Evolutionary conservation across 2,329 filamentous ascomycete species (phyloP), one percentile per base, ranked within the genome.

Genomic region (Microsporum audouinii): DNA sequence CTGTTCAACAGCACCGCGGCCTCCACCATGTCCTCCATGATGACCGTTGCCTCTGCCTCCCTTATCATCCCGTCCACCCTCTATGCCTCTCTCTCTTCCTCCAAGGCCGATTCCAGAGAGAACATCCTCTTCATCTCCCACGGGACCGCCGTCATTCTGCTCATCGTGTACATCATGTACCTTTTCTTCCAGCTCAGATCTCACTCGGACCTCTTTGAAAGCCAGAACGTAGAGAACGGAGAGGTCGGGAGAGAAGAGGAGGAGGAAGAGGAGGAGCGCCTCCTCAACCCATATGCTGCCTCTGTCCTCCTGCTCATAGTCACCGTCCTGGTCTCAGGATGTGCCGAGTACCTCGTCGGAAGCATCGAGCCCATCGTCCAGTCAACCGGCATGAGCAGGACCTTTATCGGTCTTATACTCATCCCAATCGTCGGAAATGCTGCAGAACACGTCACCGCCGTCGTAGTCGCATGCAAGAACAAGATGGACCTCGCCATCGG

Each of bases 371-470:
- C 80, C 33, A 81, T 91, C 55, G 88, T 90, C 29, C 79, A 84
- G 66, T 84, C 79, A 49, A 84, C 84, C 1, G 81, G 85, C 63
- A 88, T 91, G 71, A 89, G 85, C 77, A 88, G 88, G 74, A 89
- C 85, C 1, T 91, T 91, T 67, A 89, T 91, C 67, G 88, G 88
- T 77, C 77, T 91, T 57, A 88, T 91, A 57, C 76, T 91, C 23
- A 87, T 91, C 57, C 88, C 88, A 2, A 90, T 91, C 65, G 88
- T 91, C 36, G 88, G 88, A 49, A 91, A 91, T 68, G 88, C 88
- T 1, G 88, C 88, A 2, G 88, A 91, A 72, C 88, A 91, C 68
- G 88, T 91, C 43, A 91, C 88, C 0, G 88, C 88, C 17, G 86
- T 90, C 17, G 86, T 91, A 34, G 88, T 91, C 31, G 88, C 88